Conservation (phyloP, 1,284 basidiomycete genomes). For the Schizophyllum commune region DNA sequence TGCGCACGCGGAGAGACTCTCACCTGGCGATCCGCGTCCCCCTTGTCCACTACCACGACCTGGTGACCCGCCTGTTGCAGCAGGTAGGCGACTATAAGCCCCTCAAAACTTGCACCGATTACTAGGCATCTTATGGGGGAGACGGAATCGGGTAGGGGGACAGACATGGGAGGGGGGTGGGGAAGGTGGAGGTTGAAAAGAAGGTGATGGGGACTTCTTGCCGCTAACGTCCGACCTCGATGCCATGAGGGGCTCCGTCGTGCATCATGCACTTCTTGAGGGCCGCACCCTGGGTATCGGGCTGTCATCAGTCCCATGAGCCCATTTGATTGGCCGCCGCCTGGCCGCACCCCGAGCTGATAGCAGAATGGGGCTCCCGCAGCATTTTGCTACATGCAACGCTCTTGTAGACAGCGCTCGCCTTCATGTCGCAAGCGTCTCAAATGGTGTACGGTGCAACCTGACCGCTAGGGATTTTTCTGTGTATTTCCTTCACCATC, state of each 20-base stretch:
- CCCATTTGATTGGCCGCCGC: neutral
- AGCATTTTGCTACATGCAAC: neutral
- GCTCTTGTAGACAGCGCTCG: neutral
- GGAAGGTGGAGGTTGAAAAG: neutral
- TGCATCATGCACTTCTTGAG: neutral
- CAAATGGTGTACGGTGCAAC: too few relatives aligned
- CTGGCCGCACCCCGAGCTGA: too few relatives aligned
- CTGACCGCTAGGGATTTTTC: too few relatives aligned
- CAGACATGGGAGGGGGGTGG: neutral
- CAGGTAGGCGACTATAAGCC: neutral
- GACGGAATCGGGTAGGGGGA: neutral
- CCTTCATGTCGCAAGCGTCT: too few relatives aligned
- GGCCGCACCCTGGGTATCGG: neutral
- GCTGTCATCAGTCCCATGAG: neutral
- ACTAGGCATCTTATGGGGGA: neutral
- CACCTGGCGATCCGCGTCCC: neutral
- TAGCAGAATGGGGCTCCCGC: too few relatives aligned
- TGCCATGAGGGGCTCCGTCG: neutral
- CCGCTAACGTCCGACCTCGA: neutral
- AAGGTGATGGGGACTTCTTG: neutral
- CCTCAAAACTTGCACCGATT: neutral
- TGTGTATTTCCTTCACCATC: too few relatives aligned
- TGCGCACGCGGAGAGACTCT: neutral
- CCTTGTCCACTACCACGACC: neutral
- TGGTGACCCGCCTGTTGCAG: neutral